A percentile compares a stretch with the other conserved stretches of the same genome.
These are phyloP conservation scores for Colletotrichum musae DNA, from an alignment of 2,329 filamentous ascomycete genomes.

Conservation along the genomic window DNA sequence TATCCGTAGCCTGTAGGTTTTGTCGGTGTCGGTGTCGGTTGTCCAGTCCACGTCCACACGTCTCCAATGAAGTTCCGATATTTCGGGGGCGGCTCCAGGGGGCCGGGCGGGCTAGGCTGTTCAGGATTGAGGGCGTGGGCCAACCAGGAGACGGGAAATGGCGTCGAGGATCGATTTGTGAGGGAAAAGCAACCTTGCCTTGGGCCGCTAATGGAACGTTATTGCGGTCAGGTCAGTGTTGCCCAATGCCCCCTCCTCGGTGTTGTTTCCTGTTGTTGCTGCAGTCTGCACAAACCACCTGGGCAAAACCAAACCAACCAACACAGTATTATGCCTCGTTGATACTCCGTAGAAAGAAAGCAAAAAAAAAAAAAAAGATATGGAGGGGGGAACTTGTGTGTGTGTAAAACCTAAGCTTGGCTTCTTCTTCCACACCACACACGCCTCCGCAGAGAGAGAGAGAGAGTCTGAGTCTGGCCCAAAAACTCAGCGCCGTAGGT, in stretches of 20 bases:
- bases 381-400: no score
- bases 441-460: no score
- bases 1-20: slow-evolving; percentile 7
- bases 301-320: no score
- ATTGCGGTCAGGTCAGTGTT: not conserved
- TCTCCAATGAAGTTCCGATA: slow-evolving; percentile 40
- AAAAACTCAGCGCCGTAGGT: slow-evolving; percentile 17
- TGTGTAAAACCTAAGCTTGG: not conserved
- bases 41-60: slow-evolving; percentile 37
- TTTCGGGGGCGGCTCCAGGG: slow-evolving; percentile 36
- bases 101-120: slow-evolving; percentile 26
- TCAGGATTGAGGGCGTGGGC: slow-evolving; percentile 23
- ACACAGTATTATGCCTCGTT: no score
- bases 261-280: slow-evolving; percentile 4
- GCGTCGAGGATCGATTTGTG: slow-evolving; percentile 28
- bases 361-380: not conserved
- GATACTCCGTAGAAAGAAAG: no score
- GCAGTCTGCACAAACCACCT: no score
- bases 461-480: no score
- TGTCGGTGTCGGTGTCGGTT: slow-evolving; percentile 40
- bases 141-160: slow-evolving; percentile 31
- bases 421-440: not conserved
- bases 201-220: slow-evolving; percentile 13
- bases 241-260: no score
- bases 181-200: slow-evolving; percentile 2